These are phyloP conservation scores for Sordariomycetes sp. DNA, from an alignment of 2,329 filamentous ascomycete genomes.

Conservation along the genomic window DNA sequence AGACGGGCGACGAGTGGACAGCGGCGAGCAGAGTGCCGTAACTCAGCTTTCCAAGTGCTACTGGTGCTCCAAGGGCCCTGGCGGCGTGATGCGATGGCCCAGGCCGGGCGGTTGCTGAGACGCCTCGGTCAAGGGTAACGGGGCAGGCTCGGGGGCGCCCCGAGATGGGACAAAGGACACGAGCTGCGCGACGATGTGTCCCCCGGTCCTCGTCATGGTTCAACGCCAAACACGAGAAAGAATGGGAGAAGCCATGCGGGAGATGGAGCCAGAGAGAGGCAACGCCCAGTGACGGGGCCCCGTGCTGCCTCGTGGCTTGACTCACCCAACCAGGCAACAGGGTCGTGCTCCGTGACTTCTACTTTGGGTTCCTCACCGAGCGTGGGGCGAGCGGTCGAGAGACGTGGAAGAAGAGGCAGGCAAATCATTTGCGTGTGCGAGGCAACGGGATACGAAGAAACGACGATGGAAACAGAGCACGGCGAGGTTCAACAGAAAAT, in stretches of 20 bases:
- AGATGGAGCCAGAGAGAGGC: background rate
- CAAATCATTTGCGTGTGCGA: background rate
- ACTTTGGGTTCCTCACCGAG: slow-evolving; percentile 3
- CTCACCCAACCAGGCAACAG: slow-evolving; percentile 5
- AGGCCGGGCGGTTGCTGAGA: background rate
- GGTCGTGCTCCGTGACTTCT: background rate
- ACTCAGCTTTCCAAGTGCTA: slow-evolving; percentile 1
- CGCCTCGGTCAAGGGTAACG: background rate
- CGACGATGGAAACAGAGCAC: background rate
- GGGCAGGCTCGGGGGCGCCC: background rate
- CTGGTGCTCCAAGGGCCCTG: background rate
- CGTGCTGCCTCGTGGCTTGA: background rate
- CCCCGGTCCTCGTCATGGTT: background rate
- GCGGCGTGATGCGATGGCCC: background rate
- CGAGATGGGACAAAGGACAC: background rate
- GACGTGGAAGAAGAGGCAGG: background rate
- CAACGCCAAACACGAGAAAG: background rate
- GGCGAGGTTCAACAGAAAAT: background rate
- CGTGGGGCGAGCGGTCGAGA: background rate
- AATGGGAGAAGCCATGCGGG: background rate
- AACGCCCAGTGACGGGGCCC: background rate
- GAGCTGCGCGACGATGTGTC: background rate
- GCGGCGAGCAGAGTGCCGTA: background rate
- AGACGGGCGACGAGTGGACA: background rate
- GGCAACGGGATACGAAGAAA: background rate